Evolutionary conservation across 768 basidiomycete genomes (phyloP).

Genomic region (Suillus tomentosus): DNA sequence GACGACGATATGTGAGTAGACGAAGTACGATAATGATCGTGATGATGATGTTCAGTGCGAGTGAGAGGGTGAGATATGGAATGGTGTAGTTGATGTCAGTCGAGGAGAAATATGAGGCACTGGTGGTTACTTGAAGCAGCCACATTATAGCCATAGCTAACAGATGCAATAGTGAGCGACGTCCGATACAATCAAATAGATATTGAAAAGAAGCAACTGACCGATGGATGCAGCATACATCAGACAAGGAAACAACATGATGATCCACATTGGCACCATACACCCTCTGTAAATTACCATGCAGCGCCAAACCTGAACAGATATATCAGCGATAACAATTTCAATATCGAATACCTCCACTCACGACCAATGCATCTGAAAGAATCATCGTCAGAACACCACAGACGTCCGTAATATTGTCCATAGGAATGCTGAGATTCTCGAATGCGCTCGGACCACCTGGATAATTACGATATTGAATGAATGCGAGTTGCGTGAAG

Average conservation of each 20-base stretch:
- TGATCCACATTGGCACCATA: neutral
- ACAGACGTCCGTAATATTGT: conserved; percentile 17
- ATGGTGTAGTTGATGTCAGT: conserved; percentile 17
- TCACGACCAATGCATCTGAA: conserved; percentile 22
- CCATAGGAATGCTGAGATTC: conserved; percentile 21
- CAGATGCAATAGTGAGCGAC: neutral
- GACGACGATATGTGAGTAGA: conserved; percentile 25
- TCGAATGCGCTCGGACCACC: conserved; percentile 33
- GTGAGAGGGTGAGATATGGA: conserved; percentile 30
- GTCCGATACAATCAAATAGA: neutral
- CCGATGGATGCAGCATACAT: neutral
- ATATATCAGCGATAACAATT: no score
- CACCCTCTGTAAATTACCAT: conserved; percentile 7
- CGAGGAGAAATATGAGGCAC: neutral
- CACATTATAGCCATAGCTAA: neutral
- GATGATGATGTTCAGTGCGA: conserved; percentile 35
- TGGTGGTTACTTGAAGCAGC: neutral
- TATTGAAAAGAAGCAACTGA: neutral
- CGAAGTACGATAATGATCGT: conserved; percentile 35
- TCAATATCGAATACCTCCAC: neutral
- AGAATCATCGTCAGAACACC: conserved; percentile 17
- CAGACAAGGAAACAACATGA: conserved; percentile 1
- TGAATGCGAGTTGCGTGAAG: conserved; percentile 31
- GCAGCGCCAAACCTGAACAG: neutral
- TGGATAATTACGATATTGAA: conserved; percentile 34